phyloP scores from a whole-genome alignment of 345 rosid genomes.

The Eucalyptus regnans region DNA sequence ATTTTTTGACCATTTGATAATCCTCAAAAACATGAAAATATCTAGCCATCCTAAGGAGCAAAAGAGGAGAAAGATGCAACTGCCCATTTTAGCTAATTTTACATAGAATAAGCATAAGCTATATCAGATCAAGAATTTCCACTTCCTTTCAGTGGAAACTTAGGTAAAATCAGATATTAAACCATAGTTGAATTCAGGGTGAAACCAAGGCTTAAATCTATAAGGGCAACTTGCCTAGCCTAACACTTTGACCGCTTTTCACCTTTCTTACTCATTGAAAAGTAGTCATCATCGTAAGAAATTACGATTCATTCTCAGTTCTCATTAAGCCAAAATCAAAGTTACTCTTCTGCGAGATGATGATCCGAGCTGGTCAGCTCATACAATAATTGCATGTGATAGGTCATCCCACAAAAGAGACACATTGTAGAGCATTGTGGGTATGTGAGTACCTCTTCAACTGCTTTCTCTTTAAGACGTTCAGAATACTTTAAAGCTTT shows the following conservation, averaged over 20 bases:
- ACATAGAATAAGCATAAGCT: background rate
- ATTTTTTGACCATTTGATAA: background rate
- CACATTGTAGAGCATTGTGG: background rate
- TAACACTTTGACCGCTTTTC: background rate
- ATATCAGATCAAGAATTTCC: background rate
- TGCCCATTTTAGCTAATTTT: background rate
- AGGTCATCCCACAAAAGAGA: background rate
- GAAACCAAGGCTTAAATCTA: background rate
- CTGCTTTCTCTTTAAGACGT: constrained; percentile 29
- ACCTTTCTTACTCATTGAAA: background rate
- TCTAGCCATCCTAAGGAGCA: background rate
- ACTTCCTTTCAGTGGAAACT: background rate
- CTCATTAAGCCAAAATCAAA: background rate
- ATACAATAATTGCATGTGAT: background rate
- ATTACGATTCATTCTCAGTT: background rate
- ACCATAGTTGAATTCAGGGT: background rate
- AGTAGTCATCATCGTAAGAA: background rate
- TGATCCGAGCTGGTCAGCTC: background rate
- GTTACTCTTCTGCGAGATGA: background rate
- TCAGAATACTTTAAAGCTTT: constrained; percentile 27
- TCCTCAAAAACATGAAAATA: background rate
- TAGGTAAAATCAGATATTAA: background rate
- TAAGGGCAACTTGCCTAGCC: background rate
- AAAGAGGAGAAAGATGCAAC: background rate
- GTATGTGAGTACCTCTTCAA: constrained; percentile 24